Base-by-base conservation (phyloP, 1,284 basidiomycete species). In the Ceratobasidium sp. region DNA sequence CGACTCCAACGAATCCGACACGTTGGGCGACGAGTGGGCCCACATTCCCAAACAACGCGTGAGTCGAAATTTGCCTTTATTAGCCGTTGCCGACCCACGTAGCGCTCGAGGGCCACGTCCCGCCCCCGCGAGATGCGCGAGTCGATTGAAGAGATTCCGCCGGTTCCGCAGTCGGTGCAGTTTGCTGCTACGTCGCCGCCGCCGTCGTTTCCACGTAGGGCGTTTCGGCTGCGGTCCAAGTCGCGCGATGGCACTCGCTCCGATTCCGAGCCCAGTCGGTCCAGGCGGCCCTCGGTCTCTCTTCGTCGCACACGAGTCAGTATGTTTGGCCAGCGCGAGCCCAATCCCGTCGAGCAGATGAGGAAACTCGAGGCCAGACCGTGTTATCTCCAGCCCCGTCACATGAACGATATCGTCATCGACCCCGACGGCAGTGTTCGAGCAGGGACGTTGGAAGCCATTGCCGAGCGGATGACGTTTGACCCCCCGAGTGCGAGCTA, bases 391-490 rank as follows among this genome's bases (percentile, higher is more conserved):
- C 85, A 84, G 40, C 85, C 88, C 1, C 82, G 83, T 70, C 87
- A 89, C 75, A 45, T 42, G 17, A 77, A 81, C 1, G 81, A 85
- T 68, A 81, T 93, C 69, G 81, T 86, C 69, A 73, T 85, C 27
- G 84, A 87, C 67, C 77, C 80, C 38, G 86, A 87, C 64, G 85
- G 88, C 22, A 78, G 78, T 42, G 84, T 93, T 62, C 83, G 84
- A 62, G 85, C 83, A 38, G 92, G 89, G 1, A 90, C 89, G 0
- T 76, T 92, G 27, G 79, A 82, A 6, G 91, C 90, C 5, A 80
- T 94, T 52, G 83, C 92, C 20, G 90, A 91, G 75, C 82, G 85
- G 42, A 78, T 93, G 53, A 87, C 88, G 1, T 83, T 83, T 43
- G 87, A 89, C 74, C 78, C 80, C 32, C 75, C 65, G 15, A 68